Conservation (phyloP, 306 rosid genomes). For the Astragalus membranaceus region DNA sequence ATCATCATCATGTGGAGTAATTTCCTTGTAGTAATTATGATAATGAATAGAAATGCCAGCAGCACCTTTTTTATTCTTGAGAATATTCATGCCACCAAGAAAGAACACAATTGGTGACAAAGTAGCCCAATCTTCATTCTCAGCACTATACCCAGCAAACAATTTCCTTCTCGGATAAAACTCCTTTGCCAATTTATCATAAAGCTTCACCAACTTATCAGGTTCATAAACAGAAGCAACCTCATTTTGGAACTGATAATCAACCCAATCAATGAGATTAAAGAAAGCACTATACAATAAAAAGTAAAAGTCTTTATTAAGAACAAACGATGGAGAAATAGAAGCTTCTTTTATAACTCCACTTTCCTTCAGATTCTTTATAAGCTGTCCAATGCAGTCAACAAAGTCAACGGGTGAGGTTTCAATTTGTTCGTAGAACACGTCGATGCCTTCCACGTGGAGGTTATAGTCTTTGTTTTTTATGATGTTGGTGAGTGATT, state of each 20-base stretch:
- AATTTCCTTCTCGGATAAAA: slow-evolving; percentile 28
- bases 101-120: slow-evolving; percentile 41
- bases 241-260: slow-evolving; percentile 43
- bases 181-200: background rate
- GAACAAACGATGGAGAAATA: slow-evolving; percentile 23
- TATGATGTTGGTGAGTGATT: slow-evolving; percentile 23
- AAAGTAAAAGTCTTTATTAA: background rate
- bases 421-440: slow-evolving; percentile 21
- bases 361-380: slow-evolving; percentile 18
- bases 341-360: slow-evolving; percentile 19
- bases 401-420: slow-evolving; percentile 9
- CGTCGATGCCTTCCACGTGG: slow-evolving; percentile 25
- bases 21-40: slow-evolving; percentile 27
- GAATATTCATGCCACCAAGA: slow-evolving; percentile 25
- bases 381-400: slow-evolving; percentile 17
- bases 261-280: slow-evolving; percentile 14
- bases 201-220: background rate
- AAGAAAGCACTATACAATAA: background rate
- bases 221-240: background rate
- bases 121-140: slow-evolving; percentile 35
- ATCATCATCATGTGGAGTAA: background rate
- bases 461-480: background rate
- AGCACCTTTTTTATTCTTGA: slow-evolving; percentile 10
- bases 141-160: slow-evolving; percentile 37
- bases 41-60: slow-evolving; percentile 35